These are phyloP conservation scores for Boletellus ananas DNA, from an alignment of 768 basidiomycete genomes.

Conservation along the genomic window DNA sequence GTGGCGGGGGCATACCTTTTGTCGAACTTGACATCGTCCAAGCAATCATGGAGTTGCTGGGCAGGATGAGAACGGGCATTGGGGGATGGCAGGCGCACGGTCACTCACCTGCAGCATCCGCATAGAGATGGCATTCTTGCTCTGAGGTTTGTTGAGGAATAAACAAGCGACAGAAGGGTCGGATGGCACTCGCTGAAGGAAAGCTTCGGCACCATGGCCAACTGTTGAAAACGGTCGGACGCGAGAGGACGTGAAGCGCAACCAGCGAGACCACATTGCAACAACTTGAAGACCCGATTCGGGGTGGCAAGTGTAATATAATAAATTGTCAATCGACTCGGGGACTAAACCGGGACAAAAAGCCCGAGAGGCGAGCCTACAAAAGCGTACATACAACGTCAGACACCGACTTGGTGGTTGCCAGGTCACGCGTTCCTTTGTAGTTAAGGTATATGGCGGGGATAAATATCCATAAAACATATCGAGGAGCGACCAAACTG, in stretches of 20 bases:
- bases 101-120: slow-evolving; percentile 58
- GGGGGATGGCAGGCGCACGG: background rate
- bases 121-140: slow-evolving; percentile 84
- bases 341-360: too few species aligned
- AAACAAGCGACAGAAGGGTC: slow-evolving; percentile 69
- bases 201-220: slow-evolving; percentile 29
- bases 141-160: slow-evolving; percentile 76
- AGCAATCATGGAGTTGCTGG: slow-evolving; percentile 69
- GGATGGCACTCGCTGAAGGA: slow-evolving; percentile 48
- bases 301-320: too few species aligned
- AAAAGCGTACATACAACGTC: too few species aligned
- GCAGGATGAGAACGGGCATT: slow-evolving; percentile 2
- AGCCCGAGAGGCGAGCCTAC: too few species aligned
- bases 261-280: slow-evolving; percentile 3
- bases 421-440: slow-evolving; percentile 1
- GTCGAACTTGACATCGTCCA: slow-evolving; percentile 65
- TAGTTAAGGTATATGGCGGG: background rate
- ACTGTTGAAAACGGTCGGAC: slow-evolving; percentile 21
- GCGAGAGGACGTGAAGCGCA: background rate
- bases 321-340: too few species aligned
- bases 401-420: background rate
- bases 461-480: slow-evolving; percentile 24
- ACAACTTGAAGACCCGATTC: too few species aligned
- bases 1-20: slow-evolving; percentile 43
- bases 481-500: background rate